Evolutionary conservation across 306 rosid species (phyloP), one percentile per base, ranked within the genome.

Genomic region (Rosa persica): DNA sequence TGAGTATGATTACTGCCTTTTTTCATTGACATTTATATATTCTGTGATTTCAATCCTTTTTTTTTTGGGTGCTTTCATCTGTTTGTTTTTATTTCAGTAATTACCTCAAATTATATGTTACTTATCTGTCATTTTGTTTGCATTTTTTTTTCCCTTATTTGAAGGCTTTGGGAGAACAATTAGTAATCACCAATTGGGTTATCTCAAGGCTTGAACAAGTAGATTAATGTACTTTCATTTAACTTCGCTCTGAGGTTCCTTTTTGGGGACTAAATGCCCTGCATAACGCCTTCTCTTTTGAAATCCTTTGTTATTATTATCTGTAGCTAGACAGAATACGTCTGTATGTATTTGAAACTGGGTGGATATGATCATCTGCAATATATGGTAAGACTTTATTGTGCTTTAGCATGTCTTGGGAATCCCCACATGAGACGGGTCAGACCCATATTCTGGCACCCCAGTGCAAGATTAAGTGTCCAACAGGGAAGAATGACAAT

Each of bases 1-100:
- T 93, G 80, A 88, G 99, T 95, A 89, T 76, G 85, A 66, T 78
- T 66, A 72, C 43, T 73, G 67, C n/a, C 66, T 12, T 30, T n/a
- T 25, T 76, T 55, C 62, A 46, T 48, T 60, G 10, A 47, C 47
- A 5, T 44, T 36, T 11, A 43, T 72, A 39, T 51, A 43, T 72
- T 72, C 47, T 9, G 49, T 71, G 12, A 48, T 34, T 19, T 34
- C 6, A 15, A 38, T 57, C 13, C 67, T 46, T 64, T 55, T 13
- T 13, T 46, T 46, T 17, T 52, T 1, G n/a, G 57, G 61, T 16
- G 12, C 25, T 54, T 54, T 54, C 3, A 54, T 54, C 60, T 8
- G n/a, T 8, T 55, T 55, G 27, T 4, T 8, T 20, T 2, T n/a
- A 9, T 55, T 55, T 55, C 4, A 22, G 2, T 55, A 1, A 55